These are phyloP conservation scores for Trichophyton benhamiae DNA, from an alignment of 2,329 filamentous ascomycete genomes.

Conservation along the genomic window DNA sequence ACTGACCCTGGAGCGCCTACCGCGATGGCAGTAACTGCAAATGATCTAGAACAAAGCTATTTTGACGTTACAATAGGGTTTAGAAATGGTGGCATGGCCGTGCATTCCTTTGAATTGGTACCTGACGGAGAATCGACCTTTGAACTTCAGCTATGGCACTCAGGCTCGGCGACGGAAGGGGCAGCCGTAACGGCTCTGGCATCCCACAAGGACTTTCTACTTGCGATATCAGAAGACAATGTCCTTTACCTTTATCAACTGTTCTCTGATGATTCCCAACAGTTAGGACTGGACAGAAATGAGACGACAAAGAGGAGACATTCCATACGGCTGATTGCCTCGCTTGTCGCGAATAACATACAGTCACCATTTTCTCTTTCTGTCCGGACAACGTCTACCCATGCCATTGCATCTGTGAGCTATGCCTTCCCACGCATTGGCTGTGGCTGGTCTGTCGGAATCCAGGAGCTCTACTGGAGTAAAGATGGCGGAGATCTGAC, in stretches of 20 bases:
- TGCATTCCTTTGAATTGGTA: conserved; percentile 51
- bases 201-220: conserved; percentile 59
- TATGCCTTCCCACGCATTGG: conserved; percentile 68
- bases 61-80: conserved; percentile 59
- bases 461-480: conserved; percentile 75
- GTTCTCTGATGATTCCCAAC: neutral
- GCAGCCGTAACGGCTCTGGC: conserved; percentile 59
- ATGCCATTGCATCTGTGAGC: conserved; percentile 69
- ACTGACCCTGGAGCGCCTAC: conserved; percentile 53
- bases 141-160: conserved; percentile 44
- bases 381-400: conserved; percentile 52
- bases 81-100: conserved; percentile 54
- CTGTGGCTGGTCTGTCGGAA: conserved; percentile 74
- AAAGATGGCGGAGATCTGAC: conserved; percentile 32
- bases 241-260: conserved; percentile 67
- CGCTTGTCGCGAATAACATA: conserved; percentile 67
- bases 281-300: neutral
- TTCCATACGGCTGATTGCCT: conserved; percentile 49
- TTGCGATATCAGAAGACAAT: conserved; percentile 65
- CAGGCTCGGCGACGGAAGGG: conserved; percentile 48
- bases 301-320: conserved; percentile 13
- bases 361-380: conserved; percentile 71
- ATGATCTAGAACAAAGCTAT: conserved; percentile 29
- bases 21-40: conserved; percentile 34
- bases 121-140: conserved; percentile 33